Base-by-base conservation (phyloP, 208 protist species). In the Crithidia brevicula region DNA sequence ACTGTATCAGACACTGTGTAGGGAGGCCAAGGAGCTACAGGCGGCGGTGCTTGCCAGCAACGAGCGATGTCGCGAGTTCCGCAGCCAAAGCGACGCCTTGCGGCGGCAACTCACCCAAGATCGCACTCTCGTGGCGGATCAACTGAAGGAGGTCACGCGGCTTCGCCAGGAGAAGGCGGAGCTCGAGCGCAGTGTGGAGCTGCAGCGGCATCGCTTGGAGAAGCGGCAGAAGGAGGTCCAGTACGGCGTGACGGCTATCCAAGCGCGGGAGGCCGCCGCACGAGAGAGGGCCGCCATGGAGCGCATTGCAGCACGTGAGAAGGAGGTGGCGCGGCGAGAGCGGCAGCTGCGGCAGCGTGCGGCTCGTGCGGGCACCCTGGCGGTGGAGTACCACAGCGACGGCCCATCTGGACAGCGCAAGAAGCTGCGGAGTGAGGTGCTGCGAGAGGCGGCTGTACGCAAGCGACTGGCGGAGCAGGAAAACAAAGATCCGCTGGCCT, bases 171-270 rank as follows among this genome's bases (percentile, higher is more conserved):
- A 81, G 33, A 67, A 64, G 22, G 81, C 85, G 27, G 11, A 13
- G 13, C 76, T 92, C 11, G 27, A 61, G 23, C 62, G 43, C 18
- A 43, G 42, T 11, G 72, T 84, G 8, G 74, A 53, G 18, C 43
- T 18, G 18, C 53, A 73, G 45, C 65, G 50, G 22, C 63, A 45
- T 13, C 52, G 62, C 30, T 57, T 95, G 23, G 60, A 76, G 40
- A 93, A 92, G 72, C 80, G 87, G 23, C 77, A 83, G 61, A 87
- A 83, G 49, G 90, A 95, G 33, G 80, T 95, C 30, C 52, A 38
- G 9, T 92, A 95, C 64, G 90, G 85, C 10, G 71, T 75, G 7
- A 58, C 62, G 3, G 83, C 87, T 34, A 74, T 95, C 20, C 74
- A 80, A 60, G 83, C 80, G 3, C 77, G 66, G 11, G 74, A 88